Evolutionary conservation across 2,329 filamentous ascomycete species (phyloP).

Genomic region (Alternaria triticimaculans): DNA sequence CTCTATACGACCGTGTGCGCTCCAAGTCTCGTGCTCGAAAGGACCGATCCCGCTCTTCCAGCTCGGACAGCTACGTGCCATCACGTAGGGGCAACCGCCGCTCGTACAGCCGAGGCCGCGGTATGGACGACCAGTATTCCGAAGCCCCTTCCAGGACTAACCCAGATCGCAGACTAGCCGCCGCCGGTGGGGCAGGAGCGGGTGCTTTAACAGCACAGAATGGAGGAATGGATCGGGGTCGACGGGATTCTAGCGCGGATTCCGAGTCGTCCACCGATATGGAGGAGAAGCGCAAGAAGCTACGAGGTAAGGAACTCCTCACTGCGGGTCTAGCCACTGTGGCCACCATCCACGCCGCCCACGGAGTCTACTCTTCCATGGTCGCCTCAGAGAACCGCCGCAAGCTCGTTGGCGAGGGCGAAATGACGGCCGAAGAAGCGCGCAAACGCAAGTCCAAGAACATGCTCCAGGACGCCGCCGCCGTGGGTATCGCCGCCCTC

Average conservation of each 20-base stretch:
- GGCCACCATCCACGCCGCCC: constrained; percentile 72
- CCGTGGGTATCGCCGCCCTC: constrained; percentile 69
- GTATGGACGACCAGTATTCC: constrained; percentile 54
- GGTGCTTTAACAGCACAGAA: constrained; percentile 40
- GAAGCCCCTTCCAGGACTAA: constrained; percentile 45
- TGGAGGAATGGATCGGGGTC: constrained; percentile 27
- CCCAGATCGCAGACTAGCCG: constrained; percentile 48
- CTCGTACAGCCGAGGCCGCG: constrained; percentile 46
- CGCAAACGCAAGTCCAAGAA: constrained; percentile 68
- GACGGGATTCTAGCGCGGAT: constrained; percentile 34
- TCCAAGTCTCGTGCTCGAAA: constrained; percentile 59
- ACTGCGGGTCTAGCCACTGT: constrained; percentile 71
- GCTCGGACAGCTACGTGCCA: constrained; percentile 59
- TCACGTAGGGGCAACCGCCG: constrained; percentile 55
- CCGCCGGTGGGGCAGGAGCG: constrained; percentile 45
- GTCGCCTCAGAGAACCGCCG: constrained; percentile 68
- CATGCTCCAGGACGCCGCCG: constrained; percentile 69
- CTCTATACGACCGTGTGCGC: constrained; percentile 62
- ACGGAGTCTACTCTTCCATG: constrained; percentile 68
- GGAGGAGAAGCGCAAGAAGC: constrained; percentile 67
- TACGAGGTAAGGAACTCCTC: constrained; percentile 70
- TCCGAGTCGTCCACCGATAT: constrained; percentile 67
- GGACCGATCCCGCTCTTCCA: constrained; percentile 47
- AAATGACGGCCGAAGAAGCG: constrained; percentile 68
- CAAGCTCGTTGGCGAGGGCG: constrained; percentile 66